Base-by-base conservation (phyloP, 805 yeast species). In the Yamadazyma sp. region DNA sequence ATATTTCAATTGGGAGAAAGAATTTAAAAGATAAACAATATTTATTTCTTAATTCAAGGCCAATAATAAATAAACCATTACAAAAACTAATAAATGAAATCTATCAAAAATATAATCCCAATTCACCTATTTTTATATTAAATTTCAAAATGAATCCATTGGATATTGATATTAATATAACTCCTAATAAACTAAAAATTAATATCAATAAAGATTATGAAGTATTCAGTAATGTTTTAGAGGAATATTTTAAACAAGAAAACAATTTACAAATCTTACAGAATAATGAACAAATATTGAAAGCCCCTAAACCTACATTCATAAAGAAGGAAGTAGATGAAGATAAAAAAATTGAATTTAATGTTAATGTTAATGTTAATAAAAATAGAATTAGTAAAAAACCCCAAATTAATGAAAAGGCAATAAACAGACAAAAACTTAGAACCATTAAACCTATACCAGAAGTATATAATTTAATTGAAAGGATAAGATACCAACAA, bases 181-280 rank as follows among this genome's bases (percentile, higher is more conserved):
- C 96, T 0, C 98, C 98, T 0, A 97, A 93, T 55, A 93, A 93
- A 53, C 67, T 91, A 34, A 75, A 78, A 2, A 31, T 41, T 7
- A 38, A 69, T 89, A 2, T 52, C 85, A 48, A 52, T 88, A 2
- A 87, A 5, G 43, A 43, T 21, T 35, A 37, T n/a, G 31, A 28
- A 4, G 23, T 13, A 81, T 39, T 91, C 4, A 65, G 76, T 35
- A 73, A 66, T n/a, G 55, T 64, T n/a, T 48, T 89, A 12, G 47
- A 52, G 0, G 53, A 55, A 1, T 69, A 73, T 38, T 86, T 74
- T 49, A 68, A 73, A 14, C 33, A 40, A 0, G 55, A 60, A 15
- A 56, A 56, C 25, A 16, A 27, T 3, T 25, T 30, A 18, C 34
- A 35, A 19, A 34, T 12, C 13, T 34, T 34, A 11, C n/a, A 16